A percentile compares a stretch with the other conserved stretches of the same genome.
phyloP scores from a whole-genome alignment of 2,329 filamentous ascomycete genomes.

The Thielaviopsis musarum region DNA sequence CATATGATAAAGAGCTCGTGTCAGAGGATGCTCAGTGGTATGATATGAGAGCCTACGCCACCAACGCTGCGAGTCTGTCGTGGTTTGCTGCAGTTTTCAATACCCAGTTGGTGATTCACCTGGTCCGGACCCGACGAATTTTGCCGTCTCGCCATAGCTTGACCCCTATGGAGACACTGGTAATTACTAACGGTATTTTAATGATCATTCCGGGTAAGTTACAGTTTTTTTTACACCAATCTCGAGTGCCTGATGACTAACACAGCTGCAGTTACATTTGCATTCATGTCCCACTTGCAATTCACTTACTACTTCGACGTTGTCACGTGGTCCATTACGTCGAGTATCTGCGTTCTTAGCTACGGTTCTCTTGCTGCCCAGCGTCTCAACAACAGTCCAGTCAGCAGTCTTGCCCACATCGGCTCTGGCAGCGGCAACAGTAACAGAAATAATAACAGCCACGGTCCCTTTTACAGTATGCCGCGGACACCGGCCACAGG shows the following conservation, averaged over 20 bases:
- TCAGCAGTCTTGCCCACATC: neutral
- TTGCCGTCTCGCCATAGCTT: slow-evolving; percentile 26
- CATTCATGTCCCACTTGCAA: slow-evolving; percentile 27
- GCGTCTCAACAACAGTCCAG: slow-evolving; percentile 15
- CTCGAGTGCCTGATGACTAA: neutral
- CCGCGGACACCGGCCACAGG: neutral
- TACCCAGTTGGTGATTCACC: slow-evolving; percentile 30
- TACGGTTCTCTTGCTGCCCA: slow-evolving; percentile 36
- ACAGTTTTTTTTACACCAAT: neutral
- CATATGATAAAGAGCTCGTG: slow-evolving; percentile 8
- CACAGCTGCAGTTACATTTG: slow-evolving; percentile 30
- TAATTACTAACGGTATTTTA: slow-evolving; percentile 37
- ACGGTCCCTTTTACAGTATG: neutral
- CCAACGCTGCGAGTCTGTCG: slow-evolving; percentile 26
- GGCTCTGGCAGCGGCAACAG: neutral
- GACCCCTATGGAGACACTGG: slow-evolving; percentile 35
- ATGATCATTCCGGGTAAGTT: slow-evolving; percentile 38
- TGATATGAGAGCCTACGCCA: slow-evolving; percentile 22
- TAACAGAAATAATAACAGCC: neutral
- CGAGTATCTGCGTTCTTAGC: slow-evolving; percentile 34
- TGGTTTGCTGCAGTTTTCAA: slow-evolving; percentile 43
- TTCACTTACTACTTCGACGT: slow-evolving; percentile 28
- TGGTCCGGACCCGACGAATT: slow-evolving; percentile 29
- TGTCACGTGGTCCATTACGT: slow-evolving; percentile 31
- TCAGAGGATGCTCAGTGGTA: slow-evolving; percentile 16